A percentile compares a stretch with the other conserved stretches of the same genome.
Conservation (phyloP, 179 eudicot species). For the Amaranthus tricolor region DNA sequence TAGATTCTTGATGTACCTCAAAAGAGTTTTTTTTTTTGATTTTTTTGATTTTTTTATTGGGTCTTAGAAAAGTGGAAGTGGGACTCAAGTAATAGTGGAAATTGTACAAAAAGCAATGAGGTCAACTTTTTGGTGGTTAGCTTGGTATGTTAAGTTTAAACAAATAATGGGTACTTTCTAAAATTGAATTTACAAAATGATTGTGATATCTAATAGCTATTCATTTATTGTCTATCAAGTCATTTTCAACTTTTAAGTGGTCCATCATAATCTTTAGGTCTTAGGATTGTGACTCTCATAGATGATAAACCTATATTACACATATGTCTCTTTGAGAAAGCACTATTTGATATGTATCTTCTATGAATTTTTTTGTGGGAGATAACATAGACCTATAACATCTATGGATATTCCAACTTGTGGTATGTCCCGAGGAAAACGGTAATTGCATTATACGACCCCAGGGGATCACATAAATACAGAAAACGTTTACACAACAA, state of each 20-base stretch:
- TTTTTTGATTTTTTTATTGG: conserved; percentile 8
- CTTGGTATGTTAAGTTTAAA: background rate
- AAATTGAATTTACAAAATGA: background rate
- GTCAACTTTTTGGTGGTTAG: conserved; percentile 24
- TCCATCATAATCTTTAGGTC: background rate
- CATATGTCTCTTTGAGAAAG: too few relatives aligned
- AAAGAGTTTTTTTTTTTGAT: background rate
- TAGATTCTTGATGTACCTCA: conserved; percentile 24
- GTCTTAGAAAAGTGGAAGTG: conserved; percentile 17
- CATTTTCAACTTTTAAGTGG: background rate
- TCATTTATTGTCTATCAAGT: too few relatives aligned
- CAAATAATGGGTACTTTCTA: background rate
- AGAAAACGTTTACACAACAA: background rate
- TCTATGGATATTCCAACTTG: too few relatives aligned
- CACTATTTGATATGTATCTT: too few relatives aligned
- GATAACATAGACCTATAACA: too few relatives aligned
- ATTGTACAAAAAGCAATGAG: conserved; percentile 30
- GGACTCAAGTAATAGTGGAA: conserved; percentile 15
- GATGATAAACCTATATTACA: too few relatives aligned
- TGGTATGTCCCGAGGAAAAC: background rate
- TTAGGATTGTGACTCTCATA: background rate
- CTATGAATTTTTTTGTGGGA: too few relatives aligned
- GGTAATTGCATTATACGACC: background rate
- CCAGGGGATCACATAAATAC: background rate
- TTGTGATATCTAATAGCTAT: background rate